Evolutionary conservation across 805 yeast species (phyloP).

Genomic region (Sugiyamaella lignohabitans): DNA sequence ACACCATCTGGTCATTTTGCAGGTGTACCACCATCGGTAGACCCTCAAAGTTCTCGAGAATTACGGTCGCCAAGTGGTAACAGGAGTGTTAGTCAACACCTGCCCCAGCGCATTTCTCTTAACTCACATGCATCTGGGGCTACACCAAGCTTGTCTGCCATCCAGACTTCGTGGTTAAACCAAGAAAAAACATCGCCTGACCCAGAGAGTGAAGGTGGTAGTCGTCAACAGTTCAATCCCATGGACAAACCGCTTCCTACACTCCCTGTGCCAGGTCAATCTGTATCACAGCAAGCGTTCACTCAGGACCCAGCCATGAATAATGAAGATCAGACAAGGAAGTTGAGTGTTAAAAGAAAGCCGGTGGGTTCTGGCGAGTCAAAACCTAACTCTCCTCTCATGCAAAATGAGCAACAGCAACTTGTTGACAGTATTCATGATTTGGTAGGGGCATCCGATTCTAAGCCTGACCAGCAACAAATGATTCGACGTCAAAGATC

Average conservation of each 20-base stretch:
- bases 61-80: neutral
- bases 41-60: neutral
- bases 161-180: neutral
- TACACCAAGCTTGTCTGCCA: neutral
- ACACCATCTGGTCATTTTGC: neutral
- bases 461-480: neutral
- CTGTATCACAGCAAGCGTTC: too few species aligned
- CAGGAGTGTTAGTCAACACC: neutral
- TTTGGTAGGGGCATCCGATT: constrained; percentile 4
- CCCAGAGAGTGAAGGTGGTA: too few species aligned
- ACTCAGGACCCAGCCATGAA: neutral
- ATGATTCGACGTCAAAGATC: constrained; percentile 4
- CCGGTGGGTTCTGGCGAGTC: constrained; percentile 17
- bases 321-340: neutral
- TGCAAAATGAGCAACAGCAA: constrained; percentile 4
- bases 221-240: neutral
- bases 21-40: neutral
- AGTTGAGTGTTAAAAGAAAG: constrained; percentile 18
- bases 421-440: constrained; percentile 6
- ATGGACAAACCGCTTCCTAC: neutral
- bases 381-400: constrained; percentile 1
- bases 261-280: too few species aligned
- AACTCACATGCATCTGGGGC: neutral
- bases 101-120: neutral
- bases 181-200: neutral